phyloP scores from a whole-genome alignment of 2,329 filamentous ascomycete genomes.

The Colletotrichum falcatum region DNA sequence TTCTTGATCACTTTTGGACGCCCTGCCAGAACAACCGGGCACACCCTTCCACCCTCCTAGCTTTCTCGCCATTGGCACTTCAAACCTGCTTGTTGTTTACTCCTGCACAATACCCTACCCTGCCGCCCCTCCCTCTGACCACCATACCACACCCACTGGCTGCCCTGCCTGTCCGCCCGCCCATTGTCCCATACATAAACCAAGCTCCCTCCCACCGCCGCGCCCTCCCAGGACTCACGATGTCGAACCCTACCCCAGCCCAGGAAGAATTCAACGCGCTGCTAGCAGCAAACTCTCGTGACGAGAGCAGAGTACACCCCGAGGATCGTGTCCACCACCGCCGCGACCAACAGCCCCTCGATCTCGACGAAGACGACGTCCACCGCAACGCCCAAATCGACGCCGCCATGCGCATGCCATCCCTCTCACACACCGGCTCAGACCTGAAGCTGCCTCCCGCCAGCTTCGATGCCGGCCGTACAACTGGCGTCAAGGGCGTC shows the following conservation, averaged over 20 bases:
- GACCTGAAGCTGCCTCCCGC: constrained; percentile 71
- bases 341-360: constrained; percentile 53
- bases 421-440: constrained; percentile 58
- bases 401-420: constrained; percentile 74
- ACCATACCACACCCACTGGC: too few species aligned
- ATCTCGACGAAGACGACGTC: constrained; percentile 66
- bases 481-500: constrained; percentile 87
- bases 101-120: constrained; percentile 31
- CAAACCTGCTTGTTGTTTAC: constrained; percentile 35
- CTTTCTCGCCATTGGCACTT: constrained; percentile 34
- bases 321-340: constrained; percentile 66
- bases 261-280: constrained; percentile 76
- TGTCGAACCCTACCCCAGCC: constrained; percentile 68
- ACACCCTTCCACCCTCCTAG: constrained; percentile 36
- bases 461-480: constrained; percentile 74
- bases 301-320: constrained; percentile 61
- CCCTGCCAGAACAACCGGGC: constrained; percentile 40
- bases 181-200: constrained; percentile 52
- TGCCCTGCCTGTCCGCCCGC: constrained; percentile 22
- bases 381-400: constrained; percentile 68
- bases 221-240: constrained; percentile 51
- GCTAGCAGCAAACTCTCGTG: constrained; percentile 66
- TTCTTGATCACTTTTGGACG: constrained; percentile 3
- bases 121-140: constrained; percentile 29
- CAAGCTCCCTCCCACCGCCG: constrained; percentile 44